phyloP scores from a whole-genome alignment of 2,329 filamentous ascomycete genomes.

The Thelonectria discophora region DNA sequence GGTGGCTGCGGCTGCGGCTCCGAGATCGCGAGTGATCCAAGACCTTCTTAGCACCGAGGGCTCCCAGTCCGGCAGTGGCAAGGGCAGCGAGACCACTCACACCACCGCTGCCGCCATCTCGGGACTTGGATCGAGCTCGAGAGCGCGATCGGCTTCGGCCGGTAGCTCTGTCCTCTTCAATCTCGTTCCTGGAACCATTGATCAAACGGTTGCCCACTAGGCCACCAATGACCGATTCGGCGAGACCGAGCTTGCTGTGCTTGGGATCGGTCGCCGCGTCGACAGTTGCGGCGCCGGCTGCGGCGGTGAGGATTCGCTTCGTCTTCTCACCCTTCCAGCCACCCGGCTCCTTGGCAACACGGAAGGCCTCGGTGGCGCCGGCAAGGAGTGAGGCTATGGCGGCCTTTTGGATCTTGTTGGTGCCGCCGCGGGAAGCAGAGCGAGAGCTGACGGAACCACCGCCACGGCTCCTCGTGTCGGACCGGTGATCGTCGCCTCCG shows the following conservation, averaged over 20 bases:
- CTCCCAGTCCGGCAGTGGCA: conserved; percentile 69
- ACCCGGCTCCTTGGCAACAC: conserved; percentile 86
- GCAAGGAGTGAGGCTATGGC: conserved; percentile 91
- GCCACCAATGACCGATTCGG: conserved; percentile 89
- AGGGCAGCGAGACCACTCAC: conserved; percentile 66
- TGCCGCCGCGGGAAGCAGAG: conserved; percentile 62
- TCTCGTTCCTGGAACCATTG: conserved; percentile 77
- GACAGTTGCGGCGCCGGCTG: conserved; percentile 84
- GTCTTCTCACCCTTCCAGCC: conserved; percentile 92
- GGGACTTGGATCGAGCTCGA: conserved; percentile 64
- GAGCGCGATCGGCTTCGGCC: conserved; percentile 77
- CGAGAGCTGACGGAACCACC: conserved; percentile 57
- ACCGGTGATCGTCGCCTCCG: conserved; percentile 53
- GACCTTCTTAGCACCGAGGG: conserved; percentile 69
- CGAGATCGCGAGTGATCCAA: conserved; percentile 61
- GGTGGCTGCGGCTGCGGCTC: conserved; percentile 63
- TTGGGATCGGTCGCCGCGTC: conserved; percentile 78
- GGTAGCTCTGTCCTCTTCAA: conserved; percentile 66
- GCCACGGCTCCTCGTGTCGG: conserved; percentile 59
- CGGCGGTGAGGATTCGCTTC: conserved; percentile 89
- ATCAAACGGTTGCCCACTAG: conserved; percentile 85
- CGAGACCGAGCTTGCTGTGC: conserved; percentile 83
- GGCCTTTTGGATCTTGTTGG: conserved; percentile 79
- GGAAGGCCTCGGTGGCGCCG: conserved; percentile 91
- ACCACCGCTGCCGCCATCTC: conserved; percentile 51